phyloP scores from a whole-genome alignment of 148 eudicot genomes.

The Agrostemma githago region DNA sequence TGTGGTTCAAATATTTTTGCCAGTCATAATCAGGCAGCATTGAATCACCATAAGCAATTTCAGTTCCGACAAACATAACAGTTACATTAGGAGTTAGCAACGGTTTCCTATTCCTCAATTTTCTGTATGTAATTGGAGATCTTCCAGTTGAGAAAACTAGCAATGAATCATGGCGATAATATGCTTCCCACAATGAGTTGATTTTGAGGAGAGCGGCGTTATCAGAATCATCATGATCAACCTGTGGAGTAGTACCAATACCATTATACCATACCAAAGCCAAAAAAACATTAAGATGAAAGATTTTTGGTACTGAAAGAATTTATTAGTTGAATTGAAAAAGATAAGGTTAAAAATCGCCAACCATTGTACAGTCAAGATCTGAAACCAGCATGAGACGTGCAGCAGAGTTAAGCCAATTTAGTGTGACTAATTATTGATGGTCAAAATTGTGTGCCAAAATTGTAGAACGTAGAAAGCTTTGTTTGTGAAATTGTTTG shows the following conservation, averaged over 20 bases:
- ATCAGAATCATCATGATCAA: slow-evolving; percentile 62
- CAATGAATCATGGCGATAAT: slow-evolving; percentile 60
- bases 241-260: slow-evolving; percentile 31
- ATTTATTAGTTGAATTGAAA: background rate
- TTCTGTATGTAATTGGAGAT: slow-evolving; percentile 47
- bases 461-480: no score
- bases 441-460: no score
- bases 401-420: slow-evolving; percentile 29
- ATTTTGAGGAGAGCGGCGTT: slow-evolving; percentile 46
- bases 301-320: background rate
- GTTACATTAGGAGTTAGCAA: slow-evolving; percentile 69
- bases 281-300: background rate
- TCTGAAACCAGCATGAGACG: slow-evolving; percentile 69
- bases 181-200: slow-evolving; percentile 66
- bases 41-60: slow-evolving; percentile 57
- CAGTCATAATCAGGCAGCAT: slow-evolving; percentile 66
- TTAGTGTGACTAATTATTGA: no score
- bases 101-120: slow-evolving; percentile 56
- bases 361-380: slow-evolving; percentile 70
- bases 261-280: background rate
- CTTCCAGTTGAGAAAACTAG: slow-evolving; percentile 67
- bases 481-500: no score
- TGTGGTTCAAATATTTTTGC: slow-evolving; percentile 47
- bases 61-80: slow-evolving; percentile 70
- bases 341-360: background rate